Evolutionary conservation across 1,284 basidiomycete species (phyloP).

Genomic region (Amylostereum areolatum): DNA sequence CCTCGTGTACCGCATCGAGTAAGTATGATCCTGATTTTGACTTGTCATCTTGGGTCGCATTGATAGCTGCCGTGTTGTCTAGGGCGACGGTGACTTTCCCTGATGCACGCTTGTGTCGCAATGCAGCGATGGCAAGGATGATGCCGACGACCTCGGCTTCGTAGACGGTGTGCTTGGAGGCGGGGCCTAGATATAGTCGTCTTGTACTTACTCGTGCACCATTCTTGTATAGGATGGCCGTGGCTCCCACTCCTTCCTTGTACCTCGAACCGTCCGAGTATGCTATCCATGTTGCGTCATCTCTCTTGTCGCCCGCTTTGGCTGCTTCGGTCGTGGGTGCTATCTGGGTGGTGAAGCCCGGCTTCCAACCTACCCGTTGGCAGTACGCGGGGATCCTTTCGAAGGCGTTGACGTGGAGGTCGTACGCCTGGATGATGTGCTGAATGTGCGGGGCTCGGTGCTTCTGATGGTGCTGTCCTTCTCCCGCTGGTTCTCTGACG

Average conservation of each 20-base stretch:
- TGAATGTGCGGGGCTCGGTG: too few relatives aligned
- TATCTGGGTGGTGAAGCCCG: neutral
- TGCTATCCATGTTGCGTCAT: neutral
- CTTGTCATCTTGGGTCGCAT: neutral
- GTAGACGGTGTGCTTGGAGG: conserved; percentile 21
- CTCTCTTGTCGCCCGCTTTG: neutral
- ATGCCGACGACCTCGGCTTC: conserved; percentile 25
- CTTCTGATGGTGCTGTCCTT: too few relatives aligned
- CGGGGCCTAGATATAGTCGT: conserved; percentile 17
- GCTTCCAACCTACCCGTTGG: too few relatives aligned
- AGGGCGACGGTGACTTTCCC: conserved; percentile 2
- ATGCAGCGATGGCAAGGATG: conserved; percentile 13
- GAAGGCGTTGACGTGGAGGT: too few relatives aligned
- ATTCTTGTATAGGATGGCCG: conserved; percentile 17
- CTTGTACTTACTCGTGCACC: conserved; percentile 6
- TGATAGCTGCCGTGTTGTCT: conserved; percentile 11
- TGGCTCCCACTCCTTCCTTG: conserved; percentile 17
- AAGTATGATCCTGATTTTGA: too few relatives aligned
- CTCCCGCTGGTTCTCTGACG: too few relatives aligned
- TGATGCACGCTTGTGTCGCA: neutral
- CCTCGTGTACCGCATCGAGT: too few relatives aligned
- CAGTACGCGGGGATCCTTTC: too few relatives aligned
- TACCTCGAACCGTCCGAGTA: conserved; percentile 17
- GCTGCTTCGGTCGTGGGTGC: neutral
- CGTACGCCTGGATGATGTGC: too few relatives aligned